Evolutionary conservation across 2,329 filamentous ascomycete genomes (phyloP).

Genomic region (Arthrobotrys conoides): DNA sequence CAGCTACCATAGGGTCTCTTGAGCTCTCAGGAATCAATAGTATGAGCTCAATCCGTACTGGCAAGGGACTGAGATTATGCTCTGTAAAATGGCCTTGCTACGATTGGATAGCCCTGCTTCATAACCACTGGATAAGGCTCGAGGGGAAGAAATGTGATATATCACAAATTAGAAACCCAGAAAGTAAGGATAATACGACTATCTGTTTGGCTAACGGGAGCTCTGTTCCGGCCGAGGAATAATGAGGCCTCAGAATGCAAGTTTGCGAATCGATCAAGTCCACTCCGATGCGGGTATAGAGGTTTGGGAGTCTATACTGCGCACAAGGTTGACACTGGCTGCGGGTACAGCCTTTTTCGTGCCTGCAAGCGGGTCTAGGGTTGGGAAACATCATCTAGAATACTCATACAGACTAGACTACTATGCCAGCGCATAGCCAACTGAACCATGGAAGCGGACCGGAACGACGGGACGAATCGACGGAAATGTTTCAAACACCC

Average conservation of each 20-base stretch:
- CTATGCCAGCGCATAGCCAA: constrained; percentile 5
- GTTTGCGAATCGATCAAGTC: constrained; percentile 27
- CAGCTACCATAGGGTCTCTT: background rate
- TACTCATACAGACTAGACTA: background rate
- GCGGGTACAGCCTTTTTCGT: background rate
- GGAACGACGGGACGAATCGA: background rate
- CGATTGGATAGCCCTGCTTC: background rate
- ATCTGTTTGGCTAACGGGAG: background rate
- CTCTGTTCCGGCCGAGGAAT: background rate
- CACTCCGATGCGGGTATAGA: background rate
- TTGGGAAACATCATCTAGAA: background rate
- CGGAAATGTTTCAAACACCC: constrained; percentile 45
- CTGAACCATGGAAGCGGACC: constrained; percentile 6
- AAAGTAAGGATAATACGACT: background rate
- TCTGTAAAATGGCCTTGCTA: background rate
- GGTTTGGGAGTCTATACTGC: background rate
- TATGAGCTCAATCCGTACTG: background rate
- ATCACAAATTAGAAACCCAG: background rate
- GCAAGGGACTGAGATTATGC: background rate
- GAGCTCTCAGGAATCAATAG: background rate
- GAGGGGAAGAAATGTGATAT: background rate
- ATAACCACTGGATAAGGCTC: background rate
- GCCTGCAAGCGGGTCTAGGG: background rate
- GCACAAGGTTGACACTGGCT: background rate
- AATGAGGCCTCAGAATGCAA: background rate